phyloP scores from a whole-genome alignment of 306 rosid species.

The Quercus aquifolioides region DNA sequence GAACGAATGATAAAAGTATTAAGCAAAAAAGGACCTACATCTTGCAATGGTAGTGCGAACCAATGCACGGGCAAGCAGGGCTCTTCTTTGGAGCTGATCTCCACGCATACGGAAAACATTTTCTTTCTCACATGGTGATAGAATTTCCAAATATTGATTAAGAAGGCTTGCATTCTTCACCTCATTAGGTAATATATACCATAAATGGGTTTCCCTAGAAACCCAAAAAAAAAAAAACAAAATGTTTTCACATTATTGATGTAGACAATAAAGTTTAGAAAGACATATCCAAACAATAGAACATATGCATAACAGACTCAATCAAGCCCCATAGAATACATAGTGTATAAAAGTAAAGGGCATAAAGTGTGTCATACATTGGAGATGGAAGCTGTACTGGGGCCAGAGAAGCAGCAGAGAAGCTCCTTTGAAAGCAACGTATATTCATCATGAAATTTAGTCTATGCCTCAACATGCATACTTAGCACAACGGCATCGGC shows the following conservation, averaged over 20 bases:
- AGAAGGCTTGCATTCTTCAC: constrained; percentile 49
- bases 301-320: neutral
- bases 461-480: no score
- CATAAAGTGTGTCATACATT: no score
- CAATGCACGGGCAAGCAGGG: constrained; percentile 73
- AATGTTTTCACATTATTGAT: no score
- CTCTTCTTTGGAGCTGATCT: constrained; percentile 57
- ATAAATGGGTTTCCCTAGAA: constrained; percentile 79
- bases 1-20: neutral
- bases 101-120: constrained; percentile 50
- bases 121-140: constrained; percentile 73
- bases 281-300: neutral
- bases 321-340: no score
- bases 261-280: neutral
- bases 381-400: no score
- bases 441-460: no score
- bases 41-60: constrained; percentile 90
- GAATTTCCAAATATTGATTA: constrained; percentile 55
- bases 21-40: constrained; percentile 48
- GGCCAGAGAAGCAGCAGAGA: no score
- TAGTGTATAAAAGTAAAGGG: no score
- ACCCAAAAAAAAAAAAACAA: constrained; percentile 5
- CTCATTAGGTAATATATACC: constrained; percentile 80
- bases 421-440: no score
- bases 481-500: no score